Conservation (phyloP, 2,329 filamentous ascomycete species). For the Paraconiothyrium sp. region DNA sequence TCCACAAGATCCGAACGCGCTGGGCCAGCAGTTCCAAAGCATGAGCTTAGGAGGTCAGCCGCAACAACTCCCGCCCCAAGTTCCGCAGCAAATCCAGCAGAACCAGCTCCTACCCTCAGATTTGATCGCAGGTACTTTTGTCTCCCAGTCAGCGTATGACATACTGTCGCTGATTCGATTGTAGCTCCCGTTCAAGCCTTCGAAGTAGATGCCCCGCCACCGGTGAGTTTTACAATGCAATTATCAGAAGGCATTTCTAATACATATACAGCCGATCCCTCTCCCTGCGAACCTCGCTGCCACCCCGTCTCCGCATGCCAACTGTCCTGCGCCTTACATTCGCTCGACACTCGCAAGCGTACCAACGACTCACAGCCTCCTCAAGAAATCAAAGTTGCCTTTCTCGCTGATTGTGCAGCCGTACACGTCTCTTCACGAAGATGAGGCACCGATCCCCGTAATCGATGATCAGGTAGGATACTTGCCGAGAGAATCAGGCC, state of each 20-base stretch:
- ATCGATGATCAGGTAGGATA: conserved; percentile 85
- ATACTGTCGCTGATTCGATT: conserved; percentile 73
- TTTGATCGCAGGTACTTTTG: conserved; percentile 69
- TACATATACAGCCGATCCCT: conserved; percentile 69
- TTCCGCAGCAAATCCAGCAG: conserved; percentile 40
- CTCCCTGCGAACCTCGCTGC: conserved; percentile 93
- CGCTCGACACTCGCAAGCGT: conserved; percentile 95
- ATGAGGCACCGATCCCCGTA: conserved; percentile 88
- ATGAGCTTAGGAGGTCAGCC: conserved; percentile 73
- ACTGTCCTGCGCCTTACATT: conserved; percentile 92
- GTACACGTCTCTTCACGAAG: conserved; percentile 90
- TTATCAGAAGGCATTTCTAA: no score
- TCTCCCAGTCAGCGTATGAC: background rate
- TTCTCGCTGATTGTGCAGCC: conserved; percentile 97
- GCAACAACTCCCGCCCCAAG: conserved; percentile 41
- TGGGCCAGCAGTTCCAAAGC: conserved; percentile 84
- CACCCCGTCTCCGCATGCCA: conserved; percentile 88
- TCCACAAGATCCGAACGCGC: conserved; percentile 63
- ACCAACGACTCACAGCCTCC: conserved; percentile 87
- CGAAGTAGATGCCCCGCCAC: conserved; percentile 90
- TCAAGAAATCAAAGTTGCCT: conserved; percentile 94
- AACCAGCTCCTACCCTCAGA: conserved; percentile 95
- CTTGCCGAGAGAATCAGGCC: background rate
- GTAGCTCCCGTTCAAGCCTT: conserved; percentile 93
- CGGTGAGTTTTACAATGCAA: conserved; percentile 44